These are phyloP conservation scores for Myriosclerotinia scirpicola DNA, from an alignment of 2,329 filamentous ascomycete genomes.

Conservation along the genomic window DNA sequence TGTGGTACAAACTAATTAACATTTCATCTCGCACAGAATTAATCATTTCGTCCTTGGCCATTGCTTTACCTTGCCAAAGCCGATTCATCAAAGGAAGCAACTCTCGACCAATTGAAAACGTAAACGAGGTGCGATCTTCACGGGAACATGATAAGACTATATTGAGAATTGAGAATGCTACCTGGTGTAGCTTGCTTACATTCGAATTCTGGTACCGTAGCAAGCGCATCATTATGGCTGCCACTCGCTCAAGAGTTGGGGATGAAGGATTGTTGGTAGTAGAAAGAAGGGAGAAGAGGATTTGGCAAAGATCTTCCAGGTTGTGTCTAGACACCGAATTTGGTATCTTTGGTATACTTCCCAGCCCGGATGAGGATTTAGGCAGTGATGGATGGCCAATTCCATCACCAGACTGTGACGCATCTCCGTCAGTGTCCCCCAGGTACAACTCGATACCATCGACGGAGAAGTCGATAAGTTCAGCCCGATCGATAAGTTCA, in stretches of 20 bases:
- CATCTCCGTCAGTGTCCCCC: constrained; percentile 28
- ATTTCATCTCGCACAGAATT: constrained; percentile 73
- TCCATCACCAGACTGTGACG: constrained; percentile 30
- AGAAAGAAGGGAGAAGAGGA: constrained; percentile 62
- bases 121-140: constrained; percentile 66
- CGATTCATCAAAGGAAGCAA: constrained; percentile 70
- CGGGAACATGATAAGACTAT: constrained; percentile 63
- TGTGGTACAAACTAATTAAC: constrained; percentile 67
- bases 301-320: constrained; percentile 60
- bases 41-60: constrained; percentile 55
- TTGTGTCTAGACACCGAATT: constrained; percentile 40
- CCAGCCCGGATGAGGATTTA: constrained; percentile 10
- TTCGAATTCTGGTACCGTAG: constrained; percentile 59
- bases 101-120: constrained; percentile 56
- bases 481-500: constrained; percentile 37
- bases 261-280: constrained; percentile 67
- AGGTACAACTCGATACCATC: constrained; percentile 57
- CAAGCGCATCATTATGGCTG: constrained; percentile 58
- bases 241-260: constrained; percentile 55
- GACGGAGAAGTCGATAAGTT: constrained; percentile 56
- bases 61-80: constrained; percentile 74
- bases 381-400: constrained; percentile 31
- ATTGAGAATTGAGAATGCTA: constrained; percentile 76
- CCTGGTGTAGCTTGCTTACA: constrained; percentile 64
- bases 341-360: constrained; percentile 35